Base-by-base conservation (phyloP, 176 grass and related monocot species). In the Alloteropsis semialata region DNA sequence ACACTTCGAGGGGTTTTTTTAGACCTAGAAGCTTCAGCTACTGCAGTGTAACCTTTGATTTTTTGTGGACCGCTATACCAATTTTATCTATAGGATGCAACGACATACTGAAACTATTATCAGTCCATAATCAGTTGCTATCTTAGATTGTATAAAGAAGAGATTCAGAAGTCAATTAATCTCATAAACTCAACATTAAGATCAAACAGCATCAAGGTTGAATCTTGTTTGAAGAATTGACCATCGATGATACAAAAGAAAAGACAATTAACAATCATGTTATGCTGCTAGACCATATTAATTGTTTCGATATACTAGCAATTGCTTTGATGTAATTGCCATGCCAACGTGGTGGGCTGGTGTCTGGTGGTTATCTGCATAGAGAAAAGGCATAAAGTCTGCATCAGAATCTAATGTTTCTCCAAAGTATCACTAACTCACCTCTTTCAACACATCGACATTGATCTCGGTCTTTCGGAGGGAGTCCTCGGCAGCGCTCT, bases 371-470 rank as follows among this genome's bases (percentile, higher is more conserved):
- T 19, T 71, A 49, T 78, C n/a, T 29, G 4, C 10, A 49, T 51
- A 32, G 5, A 69, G 63, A 75, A 37, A 33, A 12, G 34, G 14
- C 60, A 66, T 63, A 78, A 60, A 69, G 59, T 69, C 2, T 63
- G 60, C 32, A 84, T 24, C 41, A 66, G 25, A 73, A 70, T 7
- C 27, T 8, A 69, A 27, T 69, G 4, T 33, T 89, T 77, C 79
- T 80, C 81, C 78, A 29, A 45, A 59, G 46, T 61, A 81, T 43
- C 10, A 75, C 8, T 9, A 17, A 28, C 83, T 87, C 78, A 94
- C 93, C 96, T 98, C 96, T 81, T 98, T 82, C 75, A 98, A 73
- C 30, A 92, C 87, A 56, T 90, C 90, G 37, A 88, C 54, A 78
- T 91, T 81, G 70, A 98, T 87, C 44, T 98, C 96, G 15, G 80